Evolutionary conservation across 768 basidiomycete species (phyloP), one percentile per base, ranked within the genome.

Genomic region (Mycena filopes): DNA sequence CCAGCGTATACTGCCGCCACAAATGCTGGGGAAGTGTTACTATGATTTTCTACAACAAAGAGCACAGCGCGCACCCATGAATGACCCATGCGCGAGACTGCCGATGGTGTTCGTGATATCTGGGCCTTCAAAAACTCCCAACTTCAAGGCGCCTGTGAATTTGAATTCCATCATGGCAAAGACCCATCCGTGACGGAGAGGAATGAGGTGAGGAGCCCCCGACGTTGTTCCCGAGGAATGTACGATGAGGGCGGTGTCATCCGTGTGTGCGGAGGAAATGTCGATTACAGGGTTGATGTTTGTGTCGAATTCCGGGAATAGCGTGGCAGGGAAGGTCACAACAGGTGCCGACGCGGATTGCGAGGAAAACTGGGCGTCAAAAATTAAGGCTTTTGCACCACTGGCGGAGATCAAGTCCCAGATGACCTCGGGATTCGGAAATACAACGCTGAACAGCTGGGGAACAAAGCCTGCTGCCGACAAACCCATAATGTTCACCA

Each of bases 401-500:
- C 36, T 48, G 36, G 23, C 16, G 2, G 45, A 18, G 12, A 58
- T 31, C 1, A 58, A 18, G 25, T 49, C 57, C 46, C 57, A 48
- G 3, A 58, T 29, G 12, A 58, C 57, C 6, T 40, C 36, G 2
- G 47, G 36, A 31, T 58, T 58, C 6, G 57, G 20, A 38, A 28
- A 58, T 4, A 38, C 46, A 5, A 26, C 9, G 33, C 57, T 58
- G 47, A 58, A 58, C 15, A 58, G 33, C 47, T 49, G 57, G 0
- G 57, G 57, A 4, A 58, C 38, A 41, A 23, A 58, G 4, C 57
- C 57, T 2, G 57, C 57, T 1, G 57, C 57, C 2, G 46, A 58
- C 3, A 58, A 5, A 8, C 46, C 57, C 36, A 58, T 23, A 7
- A 58, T 49, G 20, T 58, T 58, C 1, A 58, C 13, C n/a, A 41